Evolutionary conservation across 2,329 filamentous ascomycete genomes (phyloP).

Genomic region (Botrytis cinerea): DNA sequence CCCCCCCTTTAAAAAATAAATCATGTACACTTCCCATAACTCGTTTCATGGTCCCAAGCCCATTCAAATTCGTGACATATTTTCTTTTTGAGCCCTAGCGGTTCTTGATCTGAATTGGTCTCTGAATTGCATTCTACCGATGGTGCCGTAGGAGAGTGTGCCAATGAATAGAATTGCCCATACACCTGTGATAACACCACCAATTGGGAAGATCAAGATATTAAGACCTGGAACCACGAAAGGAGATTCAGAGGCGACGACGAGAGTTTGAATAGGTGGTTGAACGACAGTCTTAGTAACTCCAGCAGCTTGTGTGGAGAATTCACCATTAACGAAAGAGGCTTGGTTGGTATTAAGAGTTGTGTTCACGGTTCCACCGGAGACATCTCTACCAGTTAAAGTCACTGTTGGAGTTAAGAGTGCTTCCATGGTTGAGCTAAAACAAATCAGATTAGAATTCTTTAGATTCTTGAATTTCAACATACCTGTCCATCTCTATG

Average conservation of each 20-base stretch:
- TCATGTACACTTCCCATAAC: constrained; percentile 4
- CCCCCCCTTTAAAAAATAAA: constrained; percentile 15
- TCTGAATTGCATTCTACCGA: constrained; percentile 65
- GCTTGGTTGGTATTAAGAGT: constrained; percentile 71
- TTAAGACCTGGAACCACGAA: constrained; percentile 70
- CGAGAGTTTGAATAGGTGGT: constrained; percentile 40
- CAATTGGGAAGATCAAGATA: constrained; percentile 69
- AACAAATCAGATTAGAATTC: constrained; percentile 46
- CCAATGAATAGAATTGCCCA: constrained; percentile 61
- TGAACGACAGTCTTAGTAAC: constrained; percentile 37
- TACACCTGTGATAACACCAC: constrained; percentile 63
- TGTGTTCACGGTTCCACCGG: constrained; percentile 57
- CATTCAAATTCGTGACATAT: constrained; percentile 35
- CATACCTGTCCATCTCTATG: constrained; percentile 62
- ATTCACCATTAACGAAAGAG: constrained; percentile 70
- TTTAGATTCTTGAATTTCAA: not conserved
- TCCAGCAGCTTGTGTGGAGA: constrained; percentile 50
- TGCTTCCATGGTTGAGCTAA: constrained; percentile 51
- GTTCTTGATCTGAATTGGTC: constrained; percentile 60
- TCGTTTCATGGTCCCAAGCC: not conserved
- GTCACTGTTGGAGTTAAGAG: constrained; percentile 69
- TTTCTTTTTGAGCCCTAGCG: constrained; percentile 46
- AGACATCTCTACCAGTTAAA: constrained; percentile 58
- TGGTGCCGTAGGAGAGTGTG: constrained; percentile 65
- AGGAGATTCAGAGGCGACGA: constrained; percentile 46